phyloP scores from a whole-genome alignment of 1,284 basidiomycete species.

The Clitocybe nebularis region DNA sequence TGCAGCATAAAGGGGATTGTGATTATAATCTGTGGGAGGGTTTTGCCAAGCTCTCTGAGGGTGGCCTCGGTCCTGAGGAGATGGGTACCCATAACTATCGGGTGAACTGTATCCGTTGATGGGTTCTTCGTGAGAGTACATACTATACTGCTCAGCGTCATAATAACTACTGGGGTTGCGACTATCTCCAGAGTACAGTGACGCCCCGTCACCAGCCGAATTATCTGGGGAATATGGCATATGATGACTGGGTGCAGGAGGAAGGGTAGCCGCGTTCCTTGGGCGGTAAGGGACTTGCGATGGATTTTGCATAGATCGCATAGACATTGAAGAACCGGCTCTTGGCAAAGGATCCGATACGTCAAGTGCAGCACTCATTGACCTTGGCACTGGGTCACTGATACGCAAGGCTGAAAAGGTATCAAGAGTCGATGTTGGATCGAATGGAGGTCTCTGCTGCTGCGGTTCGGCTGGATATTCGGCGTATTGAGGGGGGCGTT shows the following conservation, averaged over 20 bases:
- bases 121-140: constrained; percentile 18
- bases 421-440: constrained; percentile 42
- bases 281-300: constrained; percentile 26
- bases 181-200: constrained; percentile 17
- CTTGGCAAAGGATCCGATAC: constrained; percentile 39
- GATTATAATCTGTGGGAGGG: constrained; percentile 27
- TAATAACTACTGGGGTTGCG: constrained; percentile 14
- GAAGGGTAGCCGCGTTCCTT: constrained; percentile 31
- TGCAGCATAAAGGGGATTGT: constrained; percentile 60
- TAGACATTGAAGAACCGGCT: constrained; percentile 51
- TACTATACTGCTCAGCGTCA: constrained; percentile 14
- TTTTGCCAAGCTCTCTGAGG: constrained; percentile 27
- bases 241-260: constrained; percentile 18
- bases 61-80: constrained; percentile 24
- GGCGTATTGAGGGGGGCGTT: constrained; percentile 31
- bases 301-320: constrained; percentile 32
- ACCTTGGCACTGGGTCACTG: constrained; percentile 30
- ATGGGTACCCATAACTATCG: constrained; percentile 16
- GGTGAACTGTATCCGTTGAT: constrained; percentile 17
- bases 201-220: constrained; percentile 18
- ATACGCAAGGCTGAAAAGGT: constrained; percentile 47
- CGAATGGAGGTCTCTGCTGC: constrained; percentile 29
- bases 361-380: constrained; percentile 13
- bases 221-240: constrained; percentile 8
- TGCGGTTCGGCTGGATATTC: constrained; percentile 23